Conservation (phyloP, 2,329 filamentous ascomycete species). For the Gremmenia infestans region DNA sequence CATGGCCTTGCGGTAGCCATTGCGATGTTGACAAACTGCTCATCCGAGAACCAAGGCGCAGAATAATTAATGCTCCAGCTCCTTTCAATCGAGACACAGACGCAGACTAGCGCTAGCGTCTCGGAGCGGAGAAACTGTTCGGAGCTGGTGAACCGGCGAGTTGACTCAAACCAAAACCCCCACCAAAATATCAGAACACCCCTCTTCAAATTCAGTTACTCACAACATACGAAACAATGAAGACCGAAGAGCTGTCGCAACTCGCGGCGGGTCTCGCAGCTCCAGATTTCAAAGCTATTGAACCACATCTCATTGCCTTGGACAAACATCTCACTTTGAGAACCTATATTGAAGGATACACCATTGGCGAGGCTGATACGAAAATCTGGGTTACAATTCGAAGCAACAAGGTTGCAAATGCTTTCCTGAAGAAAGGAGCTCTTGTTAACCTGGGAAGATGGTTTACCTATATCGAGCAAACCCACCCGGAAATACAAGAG, state of each 20-base stretch:
- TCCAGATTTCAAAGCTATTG: constrained; percentile 77
- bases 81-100: not conserved
- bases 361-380: constrained; percentile 69
- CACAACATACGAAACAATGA: constrained; percentile 41
- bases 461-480: constrained; percentile 81
- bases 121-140: constrained; percentile 13
- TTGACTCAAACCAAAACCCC: constrained; percentile 7
- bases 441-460: constrained; percentile 77
- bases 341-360: constrained; percentile 80
- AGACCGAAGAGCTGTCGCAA: constrained; percentile 50
- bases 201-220: constrained; percentile 7
- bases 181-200: constrained; percentile 17
- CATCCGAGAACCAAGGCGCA: not conserved
- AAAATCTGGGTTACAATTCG: constrained; percentile 80
- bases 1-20: constrained; percentile 29
- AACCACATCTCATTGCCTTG: constrained; percentile 67
- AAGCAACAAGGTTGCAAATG: constrained; percentile 76
- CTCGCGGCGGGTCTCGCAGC: constrained; percentile 47
- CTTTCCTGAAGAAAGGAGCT: constrained; percentile 72
- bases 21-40: constrained; percentile 8
- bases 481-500: constrained; percentile 68
- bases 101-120: constrained; percentile 3
- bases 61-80: constrained; percentile 1
- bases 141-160: not conserved
- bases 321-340: constrained; percentile 85